Evolutionary conservation across 306 rosid genomes (phyloP), one percentile per base, ranked within the genome.

Genomic region (Prunus fruticosa): DNA sequence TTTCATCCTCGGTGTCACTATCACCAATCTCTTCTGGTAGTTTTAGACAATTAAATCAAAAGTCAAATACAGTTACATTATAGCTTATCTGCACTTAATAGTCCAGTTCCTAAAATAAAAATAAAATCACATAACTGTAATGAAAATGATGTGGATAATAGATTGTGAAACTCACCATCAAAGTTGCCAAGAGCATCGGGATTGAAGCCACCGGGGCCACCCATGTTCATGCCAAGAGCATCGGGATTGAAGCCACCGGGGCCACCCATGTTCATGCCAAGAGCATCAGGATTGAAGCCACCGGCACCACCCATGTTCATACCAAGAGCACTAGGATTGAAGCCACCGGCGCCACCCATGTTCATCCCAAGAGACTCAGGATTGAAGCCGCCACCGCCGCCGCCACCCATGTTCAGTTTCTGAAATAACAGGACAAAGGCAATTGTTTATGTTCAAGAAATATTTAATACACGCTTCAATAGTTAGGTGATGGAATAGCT

Each of bases 361-460:
- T 34, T 34, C 41, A 34, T 51, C 8, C 72, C 81, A 30, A 45
- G 64, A 15, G 43, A 2, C 41, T 69, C 73, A 43, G 63, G 70
- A 22, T 49, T 76, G 46, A 67, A 14, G 60, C 61, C 82, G 13
- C 82, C 9, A 6, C 74, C 76, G 13, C 82, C 9, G 9, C 74
- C 76, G 5, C 81, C 81, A 15, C 73, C 88, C 80, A 69, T 73
- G 68, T 74, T 71, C 63, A 84, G 71, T 28, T 78, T 78, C 85
- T 84, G 69, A 18, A 25, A 74, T 10, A 51, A 15, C 6, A 58
- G 19, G 43, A 20, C 5, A 23, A 5, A 54, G 0, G 53, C 23
- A 9, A 60, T 60, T 25, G 13, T 30, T 68, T 6, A 45, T 50
- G 43, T 5, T 3, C 3, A 54, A 4, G 5, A 64, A 61, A 25